Evolutionary conservation across 202 grass and related monocot species (phyloP), one percentile per base, ranked within the genome.

Genomic region (Schoenoplectus triqueter): DNA sequence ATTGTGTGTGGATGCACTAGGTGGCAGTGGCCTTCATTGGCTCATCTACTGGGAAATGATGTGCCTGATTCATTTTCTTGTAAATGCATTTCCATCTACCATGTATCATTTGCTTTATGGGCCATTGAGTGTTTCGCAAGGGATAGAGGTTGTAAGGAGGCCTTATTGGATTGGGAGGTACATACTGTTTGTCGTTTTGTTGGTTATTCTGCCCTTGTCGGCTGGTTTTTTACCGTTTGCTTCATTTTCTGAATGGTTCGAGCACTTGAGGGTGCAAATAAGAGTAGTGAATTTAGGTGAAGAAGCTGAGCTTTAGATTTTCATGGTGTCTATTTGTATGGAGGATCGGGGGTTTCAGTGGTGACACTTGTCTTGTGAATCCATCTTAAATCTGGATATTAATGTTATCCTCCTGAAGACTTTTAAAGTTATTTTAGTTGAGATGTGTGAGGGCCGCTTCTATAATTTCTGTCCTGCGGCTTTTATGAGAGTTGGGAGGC

Each of bases 171-270:
- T 88, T 67, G 86, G 93, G 39, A 83, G 90, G 20, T 96, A 87
- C 64, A 50, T 73, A 75, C 92, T 96, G 84, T 99, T 89, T 42
- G 3, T 72, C 57, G 46, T 87, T 61, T 80, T 99, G 56, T 73
- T 92, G 60, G n/a, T 96, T 69, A 52, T 94, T 88, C 87, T 99
- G 52, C 96, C 93, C 14, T 85, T 86, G 68, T 85, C 84, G 10
- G 86, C 91, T 71, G 91, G 96, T 75, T 88, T 99, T 56, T 75
- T 99, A 64, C 93, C 96, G 14, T 99, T 99, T 82, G 96, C 96
- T 59, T 88, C 93, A 61, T 3, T 94, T 39, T 77, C 49, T 87
- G 89, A 92, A 55, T 94, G 96, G 96, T 88, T 60, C 20, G 87
- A 83, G 5, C 93, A 89, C 49, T 85, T 85, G 15, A 55, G 87